A percentile compares a stretch with the other conserved stretches of the same genome.
Evolutionary conservation across 108 stramenopile species (phyloP).

Genomic region (Nitzschia inconspicua): DNA sequence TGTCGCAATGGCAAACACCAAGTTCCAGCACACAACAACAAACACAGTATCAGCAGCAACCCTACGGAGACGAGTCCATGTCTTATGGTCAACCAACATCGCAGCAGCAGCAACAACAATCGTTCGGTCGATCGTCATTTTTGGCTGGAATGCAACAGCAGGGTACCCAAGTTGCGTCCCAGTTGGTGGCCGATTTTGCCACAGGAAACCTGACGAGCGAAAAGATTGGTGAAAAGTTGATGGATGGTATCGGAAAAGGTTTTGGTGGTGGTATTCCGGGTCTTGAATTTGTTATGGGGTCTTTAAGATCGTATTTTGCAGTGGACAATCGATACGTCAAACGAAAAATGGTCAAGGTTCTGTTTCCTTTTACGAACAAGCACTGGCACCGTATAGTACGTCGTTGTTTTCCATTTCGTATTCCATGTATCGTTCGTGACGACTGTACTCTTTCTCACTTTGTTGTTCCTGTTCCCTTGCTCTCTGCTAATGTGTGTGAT

Average conservation of each 20-base stretch:
- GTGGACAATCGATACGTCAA: conserved; percentile 95
- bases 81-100: conserved; percentile 6
- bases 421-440: neutral
- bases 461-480: neutral
- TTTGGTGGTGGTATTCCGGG: conserved; percentile 73
- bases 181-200: conserved; percentile 24
- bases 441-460: neutral
- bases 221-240: conserved; percentile 53
- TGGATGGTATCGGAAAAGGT: conserved; percentile 19
- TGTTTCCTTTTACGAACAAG: conserved; percentile 83
- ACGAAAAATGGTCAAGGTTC: conserved; percentile 79
- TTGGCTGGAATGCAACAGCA: conserved; percentile 29
- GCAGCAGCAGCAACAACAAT: conserved; percentile 30
- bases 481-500: neutral
- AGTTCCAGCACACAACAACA: conserved; percentile 8
- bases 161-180: conserved; percentile 49
- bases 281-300: conserved; percentile 63
- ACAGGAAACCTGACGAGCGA: conserved; percentile 30
- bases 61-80: conserved; percentile 3
- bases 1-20: conserved; percentile 21
- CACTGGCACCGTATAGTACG: conserved; percentile 78
- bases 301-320: conserved; percentile 87
- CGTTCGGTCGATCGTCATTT: conserved; percentile 9
- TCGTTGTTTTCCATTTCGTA: no score
- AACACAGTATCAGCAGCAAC: conserved; percentile 35